Base-by-base conservation (phyloP, 306 rosid species). In the Lagenaria siceraria region DNA sequence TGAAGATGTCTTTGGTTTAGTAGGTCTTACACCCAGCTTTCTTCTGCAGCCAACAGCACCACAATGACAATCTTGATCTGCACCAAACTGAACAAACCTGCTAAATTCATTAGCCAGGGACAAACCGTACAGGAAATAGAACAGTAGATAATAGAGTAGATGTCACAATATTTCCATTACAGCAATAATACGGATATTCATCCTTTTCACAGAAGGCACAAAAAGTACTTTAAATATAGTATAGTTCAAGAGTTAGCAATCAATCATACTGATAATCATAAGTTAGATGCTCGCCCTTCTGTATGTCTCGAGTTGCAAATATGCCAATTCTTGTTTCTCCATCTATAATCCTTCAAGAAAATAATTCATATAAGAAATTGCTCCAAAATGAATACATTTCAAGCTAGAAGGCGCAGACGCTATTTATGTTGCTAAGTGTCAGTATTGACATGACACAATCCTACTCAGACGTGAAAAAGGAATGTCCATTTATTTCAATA, bases 21-120 rank as follows among this genome's bases (percentile, higher is more conserved):
- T 85, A 81, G 97, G 91, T 77, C 88, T 87, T 18, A 81, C 98
- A 35, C 98, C 98, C 59, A 94, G 83, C 87, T 92, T 89, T 80
- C 87, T 85, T 82, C 96, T 87, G 86, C 98, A 94, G 74, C 76
- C 87, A 79, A 53, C 85, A 71, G 98, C 95, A 73, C 98, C 97
- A 46, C 98, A 94, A 82, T 92, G 97, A 86, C 98, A 94, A 82
- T 90, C 98, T 92, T 94, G 98, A 85, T 94, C 98, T 86, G 98
- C 97, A 82, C 98, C 98, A 87, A 92, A 94, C 75, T 94, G 97
- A 83, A 94, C 98, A 88, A 94, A 92, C 97, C 98, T 92, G 93
- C 92, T 68, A 78, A 36, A 78, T 83, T 83, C 53, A 85, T 93
- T 91, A 89, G 97, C 87, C 79, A 43, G 55, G 21, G 40, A 48